Conservation (phyloP, 2,329 filamentous ascomycete species). For the Didymella arachidicola region DNA sequence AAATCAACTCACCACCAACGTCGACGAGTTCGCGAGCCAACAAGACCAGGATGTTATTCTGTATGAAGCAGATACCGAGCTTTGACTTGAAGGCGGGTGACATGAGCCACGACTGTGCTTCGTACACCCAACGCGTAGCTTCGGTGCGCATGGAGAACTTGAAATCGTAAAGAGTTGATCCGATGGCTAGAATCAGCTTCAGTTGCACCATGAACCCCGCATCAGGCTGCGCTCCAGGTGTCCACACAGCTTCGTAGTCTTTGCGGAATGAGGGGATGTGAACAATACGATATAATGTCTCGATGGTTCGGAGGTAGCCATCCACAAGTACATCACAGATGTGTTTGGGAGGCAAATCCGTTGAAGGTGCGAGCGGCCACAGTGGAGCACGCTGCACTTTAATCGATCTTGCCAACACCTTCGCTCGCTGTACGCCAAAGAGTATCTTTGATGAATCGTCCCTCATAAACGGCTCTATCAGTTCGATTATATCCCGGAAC, state of each 20-base stretch:
- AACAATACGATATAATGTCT: constrained; percentile 59
- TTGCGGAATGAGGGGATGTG: constrained; percentile 61
- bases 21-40: constrained; percentile 49
- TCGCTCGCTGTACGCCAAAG: constrained; percentile 58
- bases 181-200: constrained; percentile 67
- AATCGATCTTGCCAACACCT: constrained; percentile 61
- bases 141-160: constrained; percentile 58
- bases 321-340: constrained; percentile 59
- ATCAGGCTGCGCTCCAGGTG: constrained; percentile 38
- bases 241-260: constrained; percentile 63
- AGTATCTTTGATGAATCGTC: constrained; percentile 51
- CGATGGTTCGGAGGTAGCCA: constrained; percentile 59
- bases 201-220: constrained; percentile 63
- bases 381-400: constrained; percentile 58
- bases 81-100: constrained; percentile 63
- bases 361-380: constrained; percentile 57
- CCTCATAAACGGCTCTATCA: constrained; percentile 54
- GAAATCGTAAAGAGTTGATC: constrained; percentile 60
- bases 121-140: constrained; percentile 65
- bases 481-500: constrained; percentile 55
- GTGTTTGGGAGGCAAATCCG: constrained; percentile 57
- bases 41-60: constrained; percentile 53
- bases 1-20: constrained; percentile 48
- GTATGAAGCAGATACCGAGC: constrained; percentile 60
- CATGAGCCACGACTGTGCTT: constrained; percentile 64